These are phyloP conservation scores for Gossypium turneri DNA, from an alignment of 345 rosid species.

Conservation along the genomic window DNA sequence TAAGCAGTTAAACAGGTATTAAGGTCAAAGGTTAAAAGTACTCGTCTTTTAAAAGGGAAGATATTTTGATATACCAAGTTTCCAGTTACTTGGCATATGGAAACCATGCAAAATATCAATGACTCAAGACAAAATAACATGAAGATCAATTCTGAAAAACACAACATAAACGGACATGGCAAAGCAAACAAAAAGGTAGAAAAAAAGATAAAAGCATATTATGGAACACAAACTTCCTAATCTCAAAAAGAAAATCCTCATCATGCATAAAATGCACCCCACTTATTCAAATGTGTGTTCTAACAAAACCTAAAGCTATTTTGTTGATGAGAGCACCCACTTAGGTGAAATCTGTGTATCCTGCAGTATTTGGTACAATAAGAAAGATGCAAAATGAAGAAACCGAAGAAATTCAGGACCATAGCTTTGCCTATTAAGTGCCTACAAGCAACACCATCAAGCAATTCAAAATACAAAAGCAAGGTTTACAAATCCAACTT, in stretches of 20 bases:
- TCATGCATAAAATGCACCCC: neutral
- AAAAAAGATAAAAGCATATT: constrained; percentile 6
- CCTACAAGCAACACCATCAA: neutral
- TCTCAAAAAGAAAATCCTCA: neutral
- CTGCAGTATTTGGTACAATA: neutral
- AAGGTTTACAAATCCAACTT: neutral
- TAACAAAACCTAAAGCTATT: no score
- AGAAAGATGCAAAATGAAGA: neutral
- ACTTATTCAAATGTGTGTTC: neutral
- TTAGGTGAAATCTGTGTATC: neutral
- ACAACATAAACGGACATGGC: neutral
- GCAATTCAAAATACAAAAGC: neutral
- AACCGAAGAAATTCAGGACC: neutral
- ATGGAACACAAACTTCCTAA: neutral
- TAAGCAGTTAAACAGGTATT: neutral
- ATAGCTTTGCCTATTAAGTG: neutral
- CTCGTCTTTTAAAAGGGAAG: neutral
- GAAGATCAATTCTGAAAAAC: neutral
- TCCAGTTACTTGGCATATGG: neutral
- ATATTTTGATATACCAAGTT: neutral
- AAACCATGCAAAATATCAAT: neutral
- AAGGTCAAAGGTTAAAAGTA: neutral
- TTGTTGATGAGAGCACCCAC: no score
- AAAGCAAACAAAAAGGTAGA: constrained; percentile 1
- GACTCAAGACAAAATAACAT: neutral